Conservation (phyloP, 2,329 filamentous ascomycete genomes). For the Exophiala spinifera region DNA sequence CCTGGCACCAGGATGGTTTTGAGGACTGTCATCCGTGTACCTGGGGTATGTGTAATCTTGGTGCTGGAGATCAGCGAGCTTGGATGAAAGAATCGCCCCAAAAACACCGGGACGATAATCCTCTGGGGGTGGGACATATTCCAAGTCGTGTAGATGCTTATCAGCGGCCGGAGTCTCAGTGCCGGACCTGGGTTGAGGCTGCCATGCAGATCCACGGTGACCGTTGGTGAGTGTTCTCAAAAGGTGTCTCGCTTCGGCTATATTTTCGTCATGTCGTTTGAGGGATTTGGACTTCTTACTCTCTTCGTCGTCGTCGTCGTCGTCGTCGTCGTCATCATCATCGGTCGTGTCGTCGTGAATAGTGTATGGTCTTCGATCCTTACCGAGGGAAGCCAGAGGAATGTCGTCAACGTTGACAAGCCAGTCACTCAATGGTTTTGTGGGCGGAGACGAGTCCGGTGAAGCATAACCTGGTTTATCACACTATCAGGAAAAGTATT, state of each 20-base stretch:
- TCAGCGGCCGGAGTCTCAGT: conserved; percentile 22
- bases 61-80: conserved; percentile 19
- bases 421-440: conserved; percentile 18
- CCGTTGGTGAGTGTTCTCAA: conserved; percentile 20
- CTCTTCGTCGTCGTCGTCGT: conserved; percentile 14
- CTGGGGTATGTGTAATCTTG: conserved; percentile 6
- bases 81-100: conserved; percentile 23
- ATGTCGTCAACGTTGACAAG: conserved; percentile 29
- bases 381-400: conserved; percentile 26
- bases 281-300: conserved; percentile 14
- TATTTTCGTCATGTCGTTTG: conserved; percentile 21
- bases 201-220: conserved; percentile 3
- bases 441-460: conserved; percentile 17
- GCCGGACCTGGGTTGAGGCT: conserved; percentile 20
- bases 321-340: conserved; percentile 22
- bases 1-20: conserved; percentile 2
- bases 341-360: conserved; percentile 30
- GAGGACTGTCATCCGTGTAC: conserved; percentile 10
- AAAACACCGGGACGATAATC: conserved; percentile 27
- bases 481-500: background rate
- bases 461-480: conserved; percentile 9
- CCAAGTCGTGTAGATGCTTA: conserved; percentile 24
- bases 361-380: conserved; percentile 25
- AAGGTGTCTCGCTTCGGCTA: conserved; percentile 24
- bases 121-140: conserved; percentile 24